Conservation (phyloP, 75 land plant genomes). For the Ceratopteris richardii region DNA sequence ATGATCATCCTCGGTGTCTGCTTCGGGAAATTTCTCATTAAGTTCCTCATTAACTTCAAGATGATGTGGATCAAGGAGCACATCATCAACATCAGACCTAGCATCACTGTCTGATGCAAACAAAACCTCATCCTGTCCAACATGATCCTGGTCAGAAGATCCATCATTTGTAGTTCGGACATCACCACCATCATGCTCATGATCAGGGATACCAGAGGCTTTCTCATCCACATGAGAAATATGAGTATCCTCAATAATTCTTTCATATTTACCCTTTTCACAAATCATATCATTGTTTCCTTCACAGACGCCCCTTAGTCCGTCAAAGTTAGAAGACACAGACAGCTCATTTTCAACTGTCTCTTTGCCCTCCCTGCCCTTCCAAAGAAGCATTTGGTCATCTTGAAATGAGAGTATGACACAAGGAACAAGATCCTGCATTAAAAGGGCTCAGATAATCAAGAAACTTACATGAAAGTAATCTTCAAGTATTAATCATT, state of each 20-base stretch:
- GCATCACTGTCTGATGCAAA: neutral
- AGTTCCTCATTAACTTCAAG: too few relatives aligned
- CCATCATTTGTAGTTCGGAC: neutral
- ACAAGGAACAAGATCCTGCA: constrained; percentile 77
- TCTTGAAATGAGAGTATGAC: constrained; percentile 66
- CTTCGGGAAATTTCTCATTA: too few relatives aligned
- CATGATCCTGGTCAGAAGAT: neutral
- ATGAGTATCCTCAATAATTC: neutral
- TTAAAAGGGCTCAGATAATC: constrained; percentile 1
- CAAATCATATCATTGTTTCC: neutral
- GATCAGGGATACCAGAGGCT: neutral
- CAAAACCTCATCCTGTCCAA: neutral
- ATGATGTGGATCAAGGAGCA: too few relatives aligned
- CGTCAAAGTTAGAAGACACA: too few relatives aligned
- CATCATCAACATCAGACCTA: too few relatives aligned
- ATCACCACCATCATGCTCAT: too few relatives aligned
- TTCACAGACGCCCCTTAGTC: neutral
- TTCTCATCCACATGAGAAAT: neutral
- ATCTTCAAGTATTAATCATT: neutral
- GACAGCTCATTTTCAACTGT: too few relatives aligned
- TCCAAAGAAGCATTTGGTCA: constrained; percentile 77
- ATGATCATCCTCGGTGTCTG: too few relatives aligned
- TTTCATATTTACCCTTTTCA: too few relatives aligned
- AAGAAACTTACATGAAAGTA: neutral
- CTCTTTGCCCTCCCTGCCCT: constrained; percentile 49